Evolutionary conservation across 106 monocot species (phyloP), one percentile per base, ranked within the genome.

Genomic region (Alisma plantagoaquatica): DNA sequence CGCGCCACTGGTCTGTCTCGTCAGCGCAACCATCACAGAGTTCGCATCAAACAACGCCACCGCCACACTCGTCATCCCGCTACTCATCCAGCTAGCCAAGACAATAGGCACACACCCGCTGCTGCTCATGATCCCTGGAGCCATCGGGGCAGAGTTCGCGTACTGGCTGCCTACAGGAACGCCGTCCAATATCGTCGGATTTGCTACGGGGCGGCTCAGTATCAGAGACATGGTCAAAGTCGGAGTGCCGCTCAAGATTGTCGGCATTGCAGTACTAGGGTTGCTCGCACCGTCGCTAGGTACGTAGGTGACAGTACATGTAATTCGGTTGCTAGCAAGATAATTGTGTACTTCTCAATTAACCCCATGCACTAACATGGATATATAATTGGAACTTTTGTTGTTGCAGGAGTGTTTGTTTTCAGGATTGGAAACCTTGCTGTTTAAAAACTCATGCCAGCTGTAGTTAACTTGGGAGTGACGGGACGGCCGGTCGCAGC

Each of bases 1-100:
- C 24, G 62, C 96, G 0, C 89, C 89, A 0, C 49, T 98, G 1
- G 81, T 75, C 22, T 78, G 78, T 59, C 62, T 98, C 9, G 31
- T 98, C 19, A 89, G 84, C 60, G 67, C 71, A 23, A 64, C 64
- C 12, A 58, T 98, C 47, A 98, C 96, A 0, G 96, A 98, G 51
- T 89, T 98, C 76, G 76, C 82, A 0, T 82, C 96, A 30, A 79
- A 89, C 74, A 82, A 98, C 35, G 62, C 84, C 10, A 74, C 96
- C 29, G 52, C 89, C 28, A 90, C 85, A 0, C 78, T 98, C 9
- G 76, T 98, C 11, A 25, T 82, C 2, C 96, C 96, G 24, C 61
- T 98, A 29, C 81, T 89, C 29, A 59, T 85, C 22, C 73, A 85
- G 72, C 62, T 98, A 5, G 81, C 84, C 3, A 17, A 71, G 42